A percentile compares a stretch with the other conserved stretches of the same genome.
Evolutionary conservation across 75 land plant genomes (phyloP).

Genomic region (Larix kaempferi): DNA sequence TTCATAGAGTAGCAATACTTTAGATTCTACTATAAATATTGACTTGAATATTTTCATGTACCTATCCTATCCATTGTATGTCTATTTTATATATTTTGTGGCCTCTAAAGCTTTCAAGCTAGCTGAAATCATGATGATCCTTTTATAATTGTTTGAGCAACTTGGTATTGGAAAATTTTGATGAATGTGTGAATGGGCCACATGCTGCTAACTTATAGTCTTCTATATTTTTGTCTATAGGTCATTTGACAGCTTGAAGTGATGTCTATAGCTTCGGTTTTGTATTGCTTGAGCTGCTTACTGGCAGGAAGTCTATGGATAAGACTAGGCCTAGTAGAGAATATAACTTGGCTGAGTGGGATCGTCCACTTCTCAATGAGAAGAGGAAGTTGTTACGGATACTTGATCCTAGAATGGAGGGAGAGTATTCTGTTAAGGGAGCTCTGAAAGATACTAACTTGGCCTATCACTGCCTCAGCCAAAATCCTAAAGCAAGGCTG

Average conservation of each 20-base stretch:
- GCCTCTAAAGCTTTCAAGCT: neutral
- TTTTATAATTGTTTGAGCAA: neutral
- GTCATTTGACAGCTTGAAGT: conserved; percentile 52
- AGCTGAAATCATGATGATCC: neutral
- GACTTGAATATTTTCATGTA: neutral
- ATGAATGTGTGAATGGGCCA: neutral
- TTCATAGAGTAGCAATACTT: neutral
- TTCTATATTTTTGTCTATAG: conserved; percentile 17
- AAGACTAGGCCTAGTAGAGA: conserved; percentile 39
- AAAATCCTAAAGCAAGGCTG: conserved; percentile 30
- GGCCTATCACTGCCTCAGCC: conserved; percentile 40
- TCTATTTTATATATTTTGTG: neutral
- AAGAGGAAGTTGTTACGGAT: conserved; percentile 16
- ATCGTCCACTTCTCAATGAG: conserved; percentile 21
- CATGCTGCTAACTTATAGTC: neutral
- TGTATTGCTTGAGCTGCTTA: conserved; percentile 44
- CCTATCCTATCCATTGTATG: neutral
- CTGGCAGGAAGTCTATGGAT: conserved; percentile 40
- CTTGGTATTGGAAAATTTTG: neutral
- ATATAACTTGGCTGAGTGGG: conserved; percentile 51
- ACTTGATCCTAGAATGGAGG: conserved; percentile 41
- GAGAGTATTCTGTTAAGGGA: conserved; percentile 24
- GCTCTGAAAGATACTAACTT: conserved; percentile 30
- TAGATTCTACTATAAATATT: neutral
- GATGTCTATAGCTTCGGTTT: conserved; percentile 55